A percentile compares a stretch with the other conserved stretches of the same genome.
Evolutionary conservation across 1,284 basidiomycete genomes (phyloP).

Genomic region (Exobasidium rhododendri): DNA sequence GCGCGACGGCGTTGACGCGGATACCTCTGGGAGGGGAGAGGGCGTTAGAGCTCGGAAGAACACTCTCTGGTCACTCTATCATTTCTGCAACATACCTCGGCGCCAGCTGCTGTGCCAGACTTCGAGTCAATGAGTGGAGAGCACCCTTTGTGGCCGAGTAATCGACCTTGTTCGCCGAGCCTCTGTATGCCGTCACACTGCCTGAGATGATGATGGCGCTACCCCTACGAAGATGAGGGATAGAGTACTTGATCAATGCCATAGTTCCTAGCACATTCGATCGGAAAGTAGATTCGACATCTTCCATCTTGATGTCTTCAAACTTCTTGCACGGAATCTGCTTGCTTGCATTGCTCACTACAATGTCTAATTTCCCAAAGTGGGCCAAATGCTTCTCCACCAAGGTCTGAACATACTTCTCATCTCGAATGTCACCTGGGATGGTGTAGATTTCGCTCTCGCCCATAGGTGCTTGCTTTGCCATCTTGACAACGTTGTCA

Average conservation of each 20-base stretch:
- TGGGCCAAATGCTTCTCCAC: slow-evolving; percentile 61
- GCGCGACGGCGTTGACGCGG: slow-evolving; percentile 62
- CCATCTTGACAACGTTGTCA: slow-evolving; percentile 27
- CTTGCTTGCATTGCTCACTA: slow-evolving; percentile 66
- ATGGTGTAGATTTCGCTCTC: slow-evolving; percentile 57
- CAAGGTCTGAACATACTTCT: slow-evolving; percentile 56
- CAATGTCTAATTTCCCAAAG: slow-evolving; percentile 35
- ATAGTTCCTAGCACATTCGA: slow-evolving; percentile 38
- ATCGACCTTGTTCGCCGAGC: slow-evolving; percentile 58
- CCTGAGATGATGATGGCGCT: slow-evolving; percentile 66
- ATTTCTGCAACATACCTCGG: no score
- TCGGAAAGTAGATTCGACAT: slow-evolving; percentile 34
- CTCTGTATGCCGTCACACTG: slow-evolving; percentile 65
- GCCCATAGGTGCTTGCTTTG: slow-evolving; percentile 34
- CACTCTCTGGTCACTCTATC: no score
- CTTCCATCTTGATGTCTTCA: slow-evolving; percentile 36
- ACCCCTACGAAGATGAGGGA: slow-evolving; percentile 65
- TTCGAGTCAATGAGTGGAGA: slow-evolving; percentile 60
- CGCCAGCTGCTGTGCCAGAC: slow-evolving; percentile 63
- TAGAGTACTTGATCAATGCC: slow-evolving; percentile 55
- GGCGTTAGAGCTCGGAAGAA: no score
- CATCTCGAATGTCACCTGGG: slow-evolving; percentile 57
- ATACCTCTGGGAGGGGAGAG: slow-evolving; percentile 63
- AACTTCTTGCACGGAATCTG: slow-evolving; percentile 59
- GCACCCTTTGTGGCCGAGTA: slow-evolving; percentile 60